phyloP scores from a whole-genome alignment of 2,329 filamentous ascomycete species.

The Hortaea werneckii region DNA sequence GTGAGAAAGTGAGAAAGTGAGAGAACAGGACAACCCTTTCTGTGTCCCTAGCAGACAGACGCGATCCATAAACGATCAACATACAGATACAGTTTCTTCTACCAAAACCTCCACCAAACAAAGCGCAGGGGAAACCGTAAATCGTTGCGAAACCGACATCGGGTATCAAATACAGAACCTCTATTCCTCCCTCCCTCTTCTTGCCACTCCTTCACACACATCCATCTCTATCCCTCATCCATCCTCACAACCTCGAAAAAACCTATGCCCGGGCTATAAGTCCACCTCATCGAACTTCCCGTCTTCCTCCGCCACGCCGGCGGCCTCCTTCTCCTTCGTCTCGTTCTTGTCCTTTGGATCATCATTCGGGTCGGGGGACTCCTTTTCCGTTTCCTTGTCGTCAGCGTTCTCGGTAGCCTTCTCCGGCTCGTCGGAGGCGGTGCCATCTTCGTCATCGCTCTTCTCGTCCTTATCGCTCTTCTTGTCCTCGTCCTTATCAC shows the following conservation, averaged over 20 bases:
- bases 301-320: conserved; percentile 5
- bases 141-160: too few species aligned
- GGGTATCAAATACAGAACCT: too few species aligned
- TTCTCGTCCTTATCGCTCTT: not conserved
- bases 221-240: not conserved
- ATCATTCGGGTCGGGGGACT: not conserved
- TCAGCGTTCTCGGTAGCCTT: not conserved
- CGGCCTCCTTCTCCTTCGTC: conserved; percentile 1
- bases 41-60: too few species aligned
- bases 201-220: not conserved
- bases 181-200: not conserved
- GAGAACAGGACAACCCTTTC: too few species aligned
- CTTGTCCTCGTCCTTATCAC: not conserved
- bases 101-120: too few species aligned
- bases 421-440: conserved; percentile 4
- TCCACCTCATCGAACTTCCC: conserved; percentile 16
- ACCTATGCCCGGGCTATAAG: conserved; percentile 4
- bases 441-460: not conserved
- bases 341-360: not conserved
- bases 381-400: not conserved
- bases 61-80: too few species aligned
- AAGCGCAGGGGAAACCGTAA: too few species aligned
- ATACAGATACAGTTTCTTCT: too few species aligned
- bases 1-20: too few species aligned
- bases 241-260: not conserved